Percentiles rank a stretch among this genome's conserved stretches.
Conservation (phyloP, 768 basidiomycete genomes). For the Guyanaporus albipodus region DNA sequence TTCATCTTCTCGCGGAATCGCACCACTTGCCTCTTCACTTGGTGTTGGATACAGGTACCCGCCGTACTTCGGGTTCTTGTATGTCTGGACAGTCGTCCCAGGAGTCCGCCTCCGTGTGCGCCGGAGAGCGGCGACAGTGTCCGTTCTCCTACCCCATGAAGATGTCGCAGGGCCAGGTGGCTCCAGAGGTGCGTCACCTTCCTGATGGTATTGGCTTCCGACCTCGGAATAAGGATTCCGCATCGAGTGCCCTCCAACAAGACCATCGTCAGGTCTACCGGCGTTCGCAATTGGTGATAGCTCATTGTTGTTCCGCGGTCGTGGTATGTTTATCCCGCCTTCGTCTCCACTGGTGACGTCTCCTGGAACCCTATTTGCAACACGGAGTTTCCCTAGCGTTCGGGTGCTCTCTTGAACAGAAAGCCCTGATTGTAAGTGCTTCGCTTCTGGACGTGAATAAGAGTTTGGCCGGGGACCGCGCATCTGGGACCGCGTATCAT, state of each 20-base stretch:
- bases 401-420: conserved; percentile 31
- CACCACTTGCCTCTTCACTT: not conserved
- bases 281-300: not conserved
- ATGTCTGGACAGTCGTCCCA: conserved; percentile 2
- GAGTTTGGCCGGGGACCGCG: not conserved
- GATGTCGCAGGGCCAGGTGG: conserved; percentile 22
- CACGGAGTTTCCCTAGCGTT: conserved; percentile 43
- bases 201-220: not conserved
- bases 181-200: conserved; percentile 7
- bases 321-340: conserved; percentile 20
- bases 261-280: not conserved
- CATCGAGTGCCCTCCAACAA: not conserved
- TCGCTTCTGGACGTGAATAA: conserved; percentile 11
- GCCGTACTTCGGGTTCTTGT: conserved; percentile 11
- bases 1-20: not conserved
- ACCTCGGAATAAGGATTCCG: not conserved
- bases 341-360: conserved; percentile 38
- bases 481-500: conserved; percentile 4
- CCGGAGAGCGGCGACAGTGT: conserved; percentile 24
- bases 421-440: conserved; percentile 13
- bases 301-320: not conserved
- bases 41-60: conserved; percentile 9
- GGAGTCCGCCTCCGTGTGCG: conserved; percentile 8
- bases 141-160: conserved; percentile 28
- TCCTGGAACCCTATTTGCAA: conserved; percentile 47